phyloP scores from a whole-genome alignment of 345 rosid species.

The Citrus unshiu region DNA sequence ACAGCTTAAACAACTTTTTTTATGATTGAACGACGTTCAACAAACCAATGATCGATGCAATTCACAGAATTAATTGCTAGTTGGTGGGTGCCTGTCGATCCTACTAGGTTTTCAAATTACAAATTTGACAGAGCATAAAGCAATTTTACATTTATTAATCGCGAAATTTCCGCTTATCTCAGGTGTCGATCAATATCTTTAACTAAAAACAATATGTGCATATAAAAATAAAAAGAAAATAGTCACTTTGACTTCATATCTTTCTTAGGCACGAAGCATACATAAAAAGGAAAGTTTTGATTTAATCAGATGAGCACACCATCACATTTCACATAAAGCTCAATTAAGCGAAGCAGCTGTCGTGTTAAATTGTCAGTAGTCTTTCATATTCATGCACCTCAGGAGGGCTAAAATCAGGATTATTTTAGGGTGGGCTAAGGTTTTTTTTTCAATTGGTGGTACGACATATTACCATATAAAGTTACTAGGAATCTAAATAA shows the following conservation, averaged over 20 bases:
- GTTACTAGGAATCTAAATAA: too few relatives aligned
- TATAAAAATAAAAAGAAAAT: not conserved
- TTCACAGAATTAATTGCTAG: not conserved
- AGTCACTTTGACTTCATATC: not conserved
- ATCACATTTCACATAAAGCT: not conserved
- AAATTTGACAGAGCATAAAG: not conserved
- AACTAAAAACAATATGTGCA: not conserved
- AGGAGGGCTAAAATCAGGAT: too few relatives aligned
- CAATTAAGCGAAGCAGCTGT: not conserved
- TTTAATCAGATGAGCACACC: not conserved
- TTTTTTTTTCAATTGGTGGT: too few relatives aligned
- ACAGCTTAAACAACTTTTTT: not conserved
- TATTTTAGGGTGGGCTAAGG: too few relatives aligned
- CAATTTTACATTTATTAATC: not conserved
- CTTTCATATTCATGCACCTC: too few relatives aligned
- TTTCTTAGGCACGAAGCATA: conserved; percentile 9
- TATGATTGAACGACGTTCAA: not conserved
- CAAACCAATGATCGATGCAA: not conserved
- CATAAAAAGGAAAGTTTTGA: not conserved
- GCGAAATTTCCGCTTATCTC: not conserved
- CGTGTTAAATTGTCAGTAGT: not conserved
- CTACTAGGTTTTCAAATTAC: not conserved
- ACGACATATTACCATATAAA: too few relatives aligned
- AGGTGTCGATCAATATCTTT: not conserved
- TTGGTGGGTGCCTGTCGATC: not conserved